Evolutionary conservation across 352 stramenopile genomes (phyloP).

Genomic region (Globisporangium mamillatum): DNA sequence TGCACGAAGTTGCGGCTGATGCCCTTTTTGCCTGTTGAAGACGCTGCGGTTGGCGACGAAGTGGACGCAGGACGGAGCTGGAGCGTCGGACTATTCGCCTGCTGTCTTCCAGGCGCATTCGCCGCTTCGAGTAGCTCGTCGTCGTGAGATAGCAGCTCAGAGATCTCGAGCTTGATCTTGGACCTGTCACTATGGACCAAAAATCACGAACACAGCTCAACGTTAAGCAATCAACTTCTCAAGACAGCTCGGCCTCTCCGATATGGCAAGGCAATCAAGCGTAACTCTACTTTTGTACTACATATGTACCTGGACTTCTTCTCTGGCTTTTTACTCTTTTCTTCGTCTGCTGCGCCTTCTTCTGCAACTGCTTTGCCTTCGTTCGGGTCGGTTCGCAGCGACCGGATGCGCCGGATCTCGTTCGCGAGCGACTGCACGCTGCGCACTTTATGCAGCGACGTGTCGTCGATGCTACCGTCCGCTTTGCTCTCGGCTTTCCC

Average conservation of each 20-base stretch:
- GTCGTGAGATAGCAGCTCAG: conserved; percentile 36
- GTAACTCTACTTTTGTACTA: too few relatives aligned
- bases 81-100: conserved; percentile 45
- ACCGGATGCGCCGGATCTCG: conserved; percentile 76
- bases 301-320: conserved; percentile 44
- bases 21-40: conserved; percentile 56
- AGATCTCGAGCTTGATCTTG: conserved; percentile 80
- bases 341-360: conserved; percentile 24
- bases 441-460: conserved; percentile 56
- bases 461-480: conserved; percentile 12
- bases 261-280: background rate
- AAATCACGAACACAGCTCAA: background rate
- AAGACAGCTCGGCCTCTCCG: background rate
- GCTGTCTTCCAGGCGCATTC: conserved; percentile 28
- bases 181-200: conserved; percentile 27
- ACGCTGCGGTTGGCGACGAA: conserved; percentile 30
- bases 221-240: background rate
- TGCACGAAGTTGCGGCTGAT: conserved; percentile 73
- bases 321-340: conserved; percentile 34
- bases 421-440: conserved; percentile 80
- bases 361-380: conserved; percentile 16
- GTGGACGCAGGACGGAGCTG: conserved; percentile 29
- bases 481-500: conserved; percentile 42
- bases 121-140: conserved; percentile 15
- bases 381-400: conserved; percentile 38